phyloP scores from a whole-genome alignment of 208 protist species.

The Leishmania arabica region DNA sequence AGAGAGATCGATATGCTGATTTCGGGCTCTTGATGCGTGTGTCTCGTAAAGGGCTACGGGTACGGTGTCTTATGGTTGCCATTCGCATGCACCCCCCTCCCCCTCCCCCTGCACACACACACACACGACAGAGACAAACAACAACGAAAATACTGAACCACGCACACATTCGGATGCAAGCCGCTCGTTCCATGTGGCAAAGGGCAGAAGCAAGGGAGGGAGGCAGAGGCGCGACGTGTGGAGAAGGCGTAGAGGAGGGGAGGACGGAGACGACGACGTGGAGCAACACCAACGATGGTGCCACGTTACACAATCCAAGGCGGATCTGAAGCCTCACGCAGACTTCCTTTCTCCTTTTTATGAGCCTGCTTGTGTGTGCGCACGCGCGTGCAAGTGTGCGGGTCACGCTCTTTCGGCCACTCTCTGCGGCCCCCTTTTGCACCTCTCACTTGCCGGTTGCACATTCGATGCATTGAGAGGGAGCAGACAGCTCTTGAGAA shows the following conservation, averaged over 20 bases:
- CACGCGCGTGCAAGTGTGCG: not conserved
- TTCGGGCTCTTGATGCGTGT: not conserved
- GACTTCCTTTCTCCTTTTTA: not conserved
- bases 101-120: not conserved
- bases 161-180: constrained; percentile 4
- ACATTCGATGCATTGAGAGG: not conserved
- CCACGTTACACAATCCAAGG: not conserved
- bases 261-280: not conserved
- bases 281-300: not conserved
- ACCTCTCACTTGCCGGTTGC: not conserved
- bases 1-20: not conserved
- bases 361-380: not conserved
- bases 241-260: not conserved
- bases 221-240: not conserved
- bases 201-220: not conserved
- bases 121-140: not conserved
- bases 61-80: not conserved
- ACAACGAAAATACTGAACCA: not conserved
- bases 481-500: not conserved
- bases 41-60: not conserved
- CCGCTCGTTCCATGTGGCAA: not conserved
- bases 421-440: not conserved
- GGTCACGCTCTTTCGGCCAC: not conserved
- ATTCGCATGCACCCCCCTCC: not conserved
- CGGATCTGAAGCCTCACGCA: not conserved